Evolutionary conservation across 2,329 filamentous ascomycete species (phyloP), one percentile per base, ranked within the genome.

Genomic region (Hypoxylon sp.): DNA sequence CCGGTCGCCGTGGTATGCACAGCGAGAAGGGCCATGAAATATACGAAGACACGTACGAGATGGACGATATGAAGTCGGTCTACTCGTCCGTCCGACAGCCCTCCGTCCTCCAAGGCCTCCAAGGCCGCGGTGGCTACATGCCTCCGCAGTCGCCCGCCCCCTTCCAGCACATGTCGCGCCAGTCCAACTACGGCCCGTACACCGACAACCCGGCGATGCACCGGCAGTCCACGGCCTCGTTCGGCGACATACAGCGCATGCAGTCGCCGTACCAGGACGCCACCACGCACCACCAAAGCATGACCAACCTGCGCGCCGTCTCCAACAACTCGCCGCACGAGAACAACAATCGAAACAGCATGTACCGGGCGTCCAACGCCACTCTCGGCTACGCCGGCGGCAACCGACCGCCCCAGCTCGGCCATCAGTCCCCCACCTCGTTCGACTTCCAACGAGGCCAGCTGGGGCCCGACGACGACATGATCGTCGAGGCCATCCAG

Each of bases 11-110:
- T 63, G 94, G 93, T 56, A 85, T 87, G 28, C 82, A 83, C 55
- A 79, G 82, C 37, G 91, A 91, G 78, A 92, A 93, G 79, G 71
- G 56, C 64, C 84, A 87, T 22, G 86, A 84, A 46, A 80, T 81
- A 1, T 94, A 92, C 71, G 87, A 89, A 41, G 91, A 94, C 65
- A 88, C 90, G 67, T 97, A 93, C 73, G 95, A 99, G 79, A 94
- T 98, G 90, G 96, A 99, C 76, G 95, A 99, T 77, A 97, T 98
- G 85, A 94, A 93, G 77, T 97, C 93, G 0, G 89, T 96, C 62
- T 98, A 98, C 82, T 97, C 94, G 4, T 97, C 93, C 0, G 92
- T 94, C 63, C 94, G 85, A 82, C 94, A 77, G 85, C 93, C 93
- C 6, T 97, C 94, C 1, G 90, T 98, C 68, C 84, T 97, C 62